A percentile compares a stretch with the other conserved stretches of the same genome.
phyloP scores from a whole-genome alignment of 495 filamentous ascomycete genomes.

The Collariella sp. region DNA sequence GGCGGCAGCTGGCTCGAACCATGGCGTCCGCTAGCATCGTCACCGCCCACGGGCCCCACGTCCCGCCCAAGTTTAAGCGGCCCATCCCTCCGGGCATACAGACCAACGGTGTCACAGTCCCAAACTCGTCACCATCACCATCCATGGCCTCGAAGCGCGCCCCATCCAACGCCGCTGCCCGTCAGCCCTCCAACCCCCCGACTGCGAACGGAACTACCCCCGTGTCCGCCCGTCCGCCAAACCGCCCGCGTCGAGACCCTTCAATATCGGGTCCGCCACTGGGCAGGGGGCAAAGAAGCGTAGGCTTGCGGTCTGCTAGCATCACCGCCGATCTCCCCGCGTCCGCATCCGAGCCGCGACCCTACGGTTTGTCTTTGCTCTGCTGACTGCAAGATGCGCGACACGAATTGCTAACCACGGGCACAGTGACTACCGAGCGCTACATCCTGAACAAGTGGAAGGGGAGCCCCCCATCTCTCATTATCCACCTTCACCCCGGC shows the following conservation, averaged over 20 bases:
- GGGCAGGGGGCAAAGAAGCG: slow-evolving; percentile 36
- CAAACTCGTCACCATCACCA: slow-evolving; percentile 59
- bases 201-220: slow-evolving; percentile 31
- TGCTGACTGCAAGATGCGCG: neutral
- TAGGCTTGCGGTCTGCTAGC: slow-evolving; percentile 37
- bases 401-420: neutral
- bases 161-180: slow-evolving; percentile 34
- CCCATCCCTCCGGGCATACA: slow-evolving; percentile 61
- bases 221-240: slow-evolving; percentile 39
- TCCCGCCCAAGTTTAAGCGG: slow-evolving; percentile 62
- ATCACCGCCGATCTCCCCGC: slow-evolving; percentile 32
- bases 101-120: slow-evolving; percentile 56
- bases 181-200: slow-evolving; percentile 33
- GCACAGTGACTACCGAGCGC: slow-evolving; percentile 53
- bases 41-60: slow-evolving; percentile 46
- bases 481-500: slow-evolving; percentile 73
- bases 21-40: slow-evolving; percentile 44
- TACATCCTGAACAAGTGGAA: slow-evolving; percentile 79
- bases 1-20: slow-evolving; percentile 10
- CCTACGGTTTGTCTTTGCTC: slow-evolving; percentile 34
- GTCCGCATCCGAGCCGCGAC: slow-evolving; percentile 34
- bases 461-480: slow-evolving; percentile 67
- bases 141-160: slow-evolving; percentile 56
- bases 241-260: slow-evolving; percentile 44
- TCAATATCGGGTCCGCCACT: slow-evolving; percentile 21